These are phyloP conservation scores for Ajuga reptans DNA, from an alignment of 305 asterid genomes.

Conservation along the genomic window DNA sequence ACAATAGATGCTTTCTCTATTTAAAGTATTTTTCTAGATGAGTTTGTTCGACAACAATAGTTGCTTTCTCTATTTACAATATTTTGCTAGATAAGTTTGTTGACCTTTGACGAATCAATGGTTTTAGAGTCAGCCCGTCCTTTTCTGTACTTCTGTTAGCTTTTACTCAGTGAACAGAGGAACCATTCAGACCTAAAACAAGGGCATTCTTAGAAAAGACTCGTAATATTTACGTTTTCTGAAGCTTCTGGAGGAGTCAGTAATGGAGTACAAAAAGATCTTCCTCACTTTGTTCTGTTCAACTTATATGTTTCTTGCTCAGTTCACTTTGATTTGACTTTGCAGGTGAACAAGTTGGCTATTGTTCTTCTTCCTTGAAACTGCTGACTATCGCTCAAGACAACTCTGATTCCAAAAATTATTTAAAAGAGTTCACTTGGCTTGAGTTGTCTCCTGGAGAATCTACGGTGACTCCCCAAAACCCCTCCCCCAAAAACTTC, in stretches of 20 bases:
- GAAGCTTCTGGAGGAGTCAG: conserved; percentile 4
- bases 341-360: conserved; percentile 68
- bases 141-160: neutral
- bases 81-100: neutral
- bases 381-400: conserved; percentile 41
- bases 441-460: conserved; percentile 55
- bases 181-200: neutral
- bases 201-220: neutral
- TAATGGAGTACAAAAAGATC: neutral
- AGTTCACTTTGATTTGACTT: conserved; percentile 26
- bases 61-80: neutral
- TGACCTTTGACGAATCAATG: neutral
- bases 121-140: neutral
- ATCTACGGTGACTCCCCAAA: conserved; percentile 41
- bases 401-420: conserved; percentile 25
- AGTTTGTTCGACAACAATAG: neutral
- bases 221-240: conserved; percentile 11
- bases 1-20: neutral
- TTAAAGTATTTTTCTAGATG: neutral
- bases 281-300: neutral
- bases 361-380: conserved; percentile 50
- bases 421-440: conserved; percentile 47
- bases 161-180: neutral
- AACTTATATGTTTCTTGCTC: conserved; percentile 1
- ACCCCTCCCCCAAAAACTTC: neutral